Percentiles rank a stretch among this genome's conserved stretches.
Evolutionary conservation across 1,284 basidiomycete genomes (phyloP).

Genomic region (Sutorius eximius): DNA sequence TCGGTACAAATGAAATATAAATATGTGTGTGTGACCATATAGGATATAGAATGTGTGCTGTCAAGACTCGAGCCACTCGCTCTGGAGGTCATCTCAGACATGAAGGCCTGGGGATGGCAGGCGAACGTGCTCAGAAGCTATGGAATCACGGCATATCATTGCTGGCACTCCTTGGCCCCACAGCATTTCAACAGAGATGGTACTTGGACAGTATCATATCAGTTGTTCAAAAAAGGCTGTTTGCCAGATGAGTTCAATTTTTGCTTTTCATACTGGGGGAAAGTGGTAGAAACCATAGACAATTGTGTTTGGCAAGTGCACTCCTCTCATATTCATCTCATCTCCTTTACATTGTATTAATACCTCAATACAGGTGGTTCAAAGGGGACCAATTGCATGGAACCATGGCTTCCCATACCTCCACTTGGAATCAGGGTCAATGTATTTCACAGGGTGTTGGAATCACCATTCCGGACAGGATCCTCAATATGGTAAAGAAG

Average conservation of each 20-base stretch:
- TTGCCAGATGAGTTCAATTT: neutral
- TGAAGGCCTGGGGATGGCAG: neutral
- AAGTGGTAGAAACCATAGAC: neutral
- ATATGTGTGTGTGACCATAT: neutral
- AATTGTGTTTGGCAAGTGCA: neutral
- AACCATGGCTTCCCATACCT: neutral
- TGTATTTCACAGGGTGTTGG: neutral
- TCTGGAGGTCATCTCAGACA: neutral
- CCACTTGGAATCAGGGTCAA: neutral
- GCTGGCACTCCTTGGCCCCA: conserved; percentile 1
- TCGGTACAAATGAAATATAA: neutral
- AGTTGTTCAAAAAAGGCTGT: neutral
- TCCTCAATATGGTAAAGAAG: neutral
- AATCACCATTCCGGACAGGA: neutral
- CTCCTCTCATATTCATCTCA: too few species aligned
- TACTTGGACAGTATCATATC: neutral
- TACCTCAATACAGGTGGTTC: too few species aligned
- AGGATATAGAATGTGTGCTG: conserved; percentile 3
- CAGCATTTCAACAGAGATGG: neutral
- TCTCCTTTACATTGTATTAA: too few species aligned
- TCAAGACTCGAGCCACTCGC: neutral
- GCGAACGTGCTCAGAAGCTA: neutral
- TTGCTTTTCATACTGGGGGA: neutral
- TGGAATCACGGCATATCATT: conserved; percentile 4
- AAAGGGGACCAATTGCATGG: neutral